A percentile compares a stretch with the other conserved stretches of the same genome.
Evolutionary conservation across 1,139 yeast genomes (phyloP).

Genomic region (Diutina pseudorugosa): DNA sequence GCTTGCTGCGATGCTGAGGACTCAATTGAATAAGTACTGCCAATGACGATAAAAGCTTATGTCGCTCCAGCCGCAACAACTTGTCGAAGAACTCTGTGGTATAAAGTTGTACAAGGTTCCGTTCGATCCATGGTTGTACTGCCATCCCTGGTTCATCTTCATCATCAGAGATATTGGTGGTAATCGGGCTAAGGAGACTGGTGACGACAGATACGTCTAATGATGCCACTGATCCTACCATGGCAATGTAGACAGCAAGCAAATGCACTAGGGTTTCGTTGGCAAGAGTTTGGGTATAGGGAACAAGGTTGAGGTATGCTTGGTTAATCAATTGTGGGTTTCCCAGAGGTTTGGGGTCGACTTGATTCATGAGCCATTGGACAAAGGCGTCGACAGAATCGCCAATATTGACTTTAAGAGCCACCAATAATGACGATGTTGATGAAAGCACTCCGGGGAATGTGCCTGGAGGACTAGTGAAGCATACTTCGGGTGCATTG

Average conservation of each 20-base stretch:
- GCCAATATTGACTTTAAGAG: neutral
- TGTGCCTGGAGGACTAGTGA: neutral
- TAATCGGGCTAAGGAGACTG: neutral
- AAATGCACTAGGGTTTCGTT: neutral
- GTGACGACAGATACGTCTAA: neutral
- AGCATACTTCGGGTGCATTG: neutral
- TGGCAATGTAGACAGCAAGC: neutral
- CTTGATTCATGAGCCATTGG: neutral
- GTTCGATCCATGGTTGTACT: neutral
- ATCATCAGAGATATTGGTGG: neutral
- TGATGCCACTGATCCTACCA: neutral
- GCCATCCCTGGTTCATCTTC: slow-evolving; percentile 1
- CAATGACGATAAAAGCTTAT: slow-evolving; percentile 10
- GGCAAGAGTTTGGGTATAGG: neutral
- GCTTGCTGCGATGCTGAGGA: slow-evolving; percentile 19
- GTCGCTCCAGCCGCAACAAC: neutral
- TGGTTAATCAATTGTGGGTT: neutral
- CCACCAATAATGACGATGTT: neutral
- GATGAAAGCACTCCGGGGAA: neutral
- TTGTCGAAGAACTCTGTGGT: neutral
- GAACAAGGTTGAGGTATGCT: neutral
- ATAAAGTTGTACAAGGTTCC: neutral
- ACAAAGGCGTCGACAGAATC: neutral
- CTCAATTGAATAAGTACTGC: slow-evolving; percentile 19
- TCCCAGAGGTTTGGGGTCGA: neutral